Base-by-base conservation (phyloP, 768 basidiomycete genomes). In the Tricholoma terreum region DNA sequence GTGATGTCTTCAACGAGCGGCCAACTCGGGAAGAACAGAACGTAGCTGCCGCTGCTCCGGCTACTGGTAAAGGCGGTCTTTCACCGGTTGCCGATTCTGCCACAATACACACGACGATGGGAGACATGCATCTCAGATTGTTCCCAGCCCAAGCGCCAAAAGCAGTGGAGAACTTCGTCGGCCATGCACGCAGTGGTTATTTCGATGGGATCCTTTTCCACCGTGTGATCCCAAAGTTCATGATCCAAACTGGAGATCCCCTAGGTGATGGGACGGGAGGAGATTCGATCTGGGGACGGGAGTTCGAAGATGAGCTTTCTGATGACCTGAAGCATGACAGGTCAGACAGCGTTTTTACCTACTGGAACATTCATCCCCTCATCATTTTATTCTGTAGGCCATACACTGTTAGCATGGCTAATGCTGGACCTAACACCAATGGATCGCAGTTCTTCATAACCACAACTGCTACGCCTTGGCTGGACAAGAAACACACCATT, bases 371-470 rank as follows among this genome's bases (percentile, higher is more conserved):
- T 50, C 11, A 24, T 24, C 45, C 58, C 53, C 22, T 34, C 40
- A 40, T 19, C 58, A n/a, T 6, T 50, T 7, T 33, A 14, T 21
- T 10, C 42, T 10, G 60, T 59, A 94, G 92, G 54, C 96, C 97
- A 0, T 98, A 98, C 68, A 96, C 92, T 3, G 80, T 98, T 55
- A 94, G 92, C 66, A 96, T 97, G 94, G 93, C 93, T 7, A 94
- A 95, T 65, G 91, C 90, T 5, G 95, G 94, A 4, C 86, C 92
- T 6, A 75, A 74, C 45, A 97, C 95, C 34, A 98, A 98, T 68
- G 96, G 94, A 0, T 94, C 92, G 1, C 96, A 99, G 68, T 99
- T 98, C 79, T 99, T 98, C 77, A 93, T 98, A 69, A 98, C 95
- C 7, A 97, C 94, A 4, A 94, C 87, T 2, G 89, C 94, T 6